Evolutionary conservation across 1,139 yeast genomes (phyloP).

Genomic region (Pichia sp.): DNA sequence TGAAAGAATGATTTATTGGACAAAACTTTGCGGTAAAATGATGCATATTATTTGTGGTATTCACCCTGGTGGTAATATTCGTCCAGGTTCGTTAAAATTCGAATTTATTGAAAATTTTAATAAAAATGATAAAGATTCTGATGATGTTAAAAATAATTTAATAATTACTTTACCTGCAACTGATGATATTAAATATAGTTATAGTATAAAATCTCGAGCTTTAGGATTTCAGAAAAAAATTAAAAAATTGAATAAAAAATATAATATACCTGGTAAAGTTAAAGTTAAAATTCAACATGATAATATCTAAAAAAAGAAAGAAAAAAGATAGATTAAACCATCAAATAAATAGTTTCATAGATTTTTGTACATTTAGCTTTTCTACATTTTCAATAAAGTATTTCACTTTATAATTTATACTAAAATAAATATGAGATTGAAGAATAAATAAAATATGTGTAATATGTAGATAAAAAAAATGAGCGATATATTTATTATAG

Average conservation of each 20-base stretch:
- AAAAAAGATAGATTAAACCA: too few species aligned
- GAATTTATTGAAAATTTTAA: slow-evolving; percentile 26
- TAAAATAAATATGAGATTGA: background rate
- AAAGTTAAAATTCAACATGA: slow-evolving; percentile 31
- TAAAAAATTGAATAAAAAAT: slow-evolving; percentile 35
- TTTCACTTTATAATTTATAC: background rate
- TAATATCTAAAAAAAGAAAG: slow-evolving; percentile 9
- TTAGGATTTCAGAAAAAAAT: slow-evolving; percentile 44
- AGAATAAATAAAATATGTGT: background rate
- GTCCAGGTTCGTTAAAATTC: slow-evolving; percentile 43
- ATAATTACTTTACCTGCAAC: slow-evolving; percentile 39
- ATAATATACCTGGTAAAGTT: slow-evolving; percentile 32
- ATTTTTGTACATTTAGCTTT: background rate
- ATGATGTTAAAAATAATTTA: slow-evolving; percentile 21
- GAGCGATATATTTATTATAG: too few species aligned
- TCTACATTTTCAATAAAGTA: background rate
- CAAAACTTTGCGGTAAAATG: slow-evolving; percentile 55
- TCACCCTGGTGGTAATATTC: slow-evolving; percentile 65
- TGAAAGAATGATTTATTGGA: slow-evolving; percentile 53
- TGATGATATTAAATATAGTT: slow-evolving; percentile 47
- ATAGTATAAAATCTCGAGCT: slow-evolving; percentile 47
- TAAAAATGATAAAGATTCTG: slow-evolving; percentile 1
- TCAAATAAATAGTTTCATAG: too few species aligned
- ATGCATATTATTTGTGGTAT: slow-evolving; percentile 70
- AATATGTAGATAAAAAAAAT: background rate